A percentile compares a stretch with the other conserved stretches of the same genome.
phyloP scores from a whole-genome alignment of 1,284 basidiomycete species.

The Ceratobasidium sp. region DNA sequence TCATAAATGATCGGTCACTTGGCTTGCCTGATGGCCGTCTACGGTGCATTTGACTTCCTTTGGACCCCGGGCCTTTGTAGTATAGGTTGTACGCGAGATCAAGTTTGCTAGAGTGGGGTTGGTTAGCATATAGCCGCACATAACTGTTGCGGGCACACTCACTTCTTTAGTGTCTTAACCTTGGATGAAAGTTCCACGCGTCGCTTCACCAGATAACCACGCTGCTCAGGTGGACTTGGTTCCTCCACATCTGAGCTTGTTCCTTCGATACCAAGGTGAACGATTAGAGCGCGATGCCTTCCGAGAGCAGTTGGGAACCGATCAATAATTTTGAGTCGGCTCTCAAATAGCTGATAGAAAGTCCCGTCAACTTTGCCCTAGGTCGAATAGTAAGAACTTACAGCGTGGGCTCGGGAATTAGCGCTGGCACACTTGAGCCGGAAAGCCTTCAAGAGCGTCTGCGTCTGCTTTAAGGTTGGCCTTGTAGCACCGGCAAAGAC shows the following conservation, averaged over 20 bases:
- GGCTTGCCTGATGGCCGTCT: not conserved
- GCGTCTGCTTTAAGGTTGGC: not conserved
- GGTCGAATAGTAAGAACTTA: not conserved
- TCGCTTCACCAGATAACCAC: not conserved
- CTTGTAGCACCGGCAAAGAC: not conserved
- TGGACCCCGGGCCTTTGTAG: not conserved
- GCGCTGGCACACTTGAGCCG: not conserved
- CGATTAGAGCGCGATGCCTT: not conserved
- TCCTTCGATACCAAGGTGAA: not conserved
- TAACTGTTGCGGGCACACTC: not conserved
- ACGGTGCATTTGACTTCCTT: not conserved
- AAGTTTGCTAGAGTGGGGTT: not conserved
- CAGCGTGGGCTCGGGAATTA: not conserved
- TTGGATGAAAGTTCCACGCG: not conserved
- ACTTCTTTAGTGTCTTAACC: not conserved
- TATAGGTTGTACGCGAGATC: not conserved
- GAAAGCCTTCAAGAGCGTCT: not conserved
- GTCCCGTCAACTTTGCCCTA: not conserved
- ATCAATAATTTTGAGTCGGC: not conserved
- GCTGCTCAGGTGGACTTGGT: not conserved
- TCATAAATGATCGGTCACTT: not conserved
- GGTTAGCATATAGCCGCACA: not conserved
- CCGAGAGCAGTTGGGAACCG: not conserved
- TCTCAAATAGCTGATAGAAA: not conserved
- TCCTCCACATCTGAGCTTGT: conserved; percentile 6